Conservation (phyloP, 805 yeast species). For the Metschnikowia shivogae region DNA sequence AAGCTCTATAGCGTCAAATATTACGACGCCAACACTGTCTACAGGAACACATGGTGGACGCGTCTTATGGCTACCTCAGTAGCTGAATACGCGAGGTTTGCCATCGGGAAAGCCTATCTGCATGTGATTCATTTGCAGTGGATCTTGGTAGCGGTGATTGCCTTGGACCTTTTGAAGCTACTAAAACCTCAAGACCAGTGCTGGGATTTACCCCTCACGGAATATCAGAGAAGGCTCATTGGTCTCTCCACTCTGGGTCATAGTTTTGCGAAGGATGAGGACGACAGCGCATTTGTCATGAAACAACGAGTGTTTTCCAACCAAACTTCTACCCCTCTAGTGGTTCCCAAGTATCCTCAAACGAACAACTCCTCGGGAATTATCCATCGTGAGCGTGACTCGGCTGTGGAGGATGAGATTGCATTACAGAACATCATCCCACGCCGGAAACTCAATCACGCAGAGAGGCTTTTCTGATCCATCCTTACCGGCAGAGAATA, state of each 20-base stretch:
- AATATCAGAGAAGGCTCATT: conserved; percentile 42
- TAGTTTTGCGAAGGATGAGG: conserved; percentile 9
- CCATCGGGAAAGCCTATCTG: not conserved
- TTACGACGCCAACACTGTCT: conserved; percentile 9
- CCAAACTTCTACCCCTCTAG: conserved; percentile 9
- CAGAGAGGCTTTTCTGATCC: not conserved
- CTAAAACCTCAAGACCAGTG: conserved; percentile 47
- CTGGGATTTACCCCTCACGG: conserved; percentile 46
- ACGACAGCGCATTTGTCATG: conserved; percentile 18
- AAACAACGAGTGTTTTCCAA: conserved; percentile 22
- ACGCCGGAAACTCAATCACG: conserved; percentile 1
- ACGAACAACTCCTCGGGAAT: conserved; percentile 8
- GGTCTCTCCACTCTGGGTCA: conserved; percentile 30
- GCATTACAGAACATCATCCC: conserved; percentile 9
- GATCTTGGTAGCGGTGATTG: conserved; percentile 24
- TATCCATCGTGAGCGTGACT: conserved; percentile 1
- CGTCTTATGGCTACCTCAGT: not conserved
- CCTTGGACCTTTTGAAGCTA: conserved; percentile 25
- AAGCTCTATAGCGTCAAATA: conserved; percentile 8
- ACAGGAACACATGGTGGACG: conserved; percentile 9
- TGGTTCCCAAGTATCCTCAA: conserved; percentile 22
- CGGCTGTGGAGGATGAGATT: conserved; percentile 6
- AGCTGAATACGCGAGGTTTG: not conserved
- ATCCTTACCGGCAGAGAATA: too few relatives aligned
- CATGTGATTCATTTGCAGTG: conserved; percentile 12